Conservation (phyloP, 768 basidiomycete species). For the Phylloporus scabripes region DNA sequence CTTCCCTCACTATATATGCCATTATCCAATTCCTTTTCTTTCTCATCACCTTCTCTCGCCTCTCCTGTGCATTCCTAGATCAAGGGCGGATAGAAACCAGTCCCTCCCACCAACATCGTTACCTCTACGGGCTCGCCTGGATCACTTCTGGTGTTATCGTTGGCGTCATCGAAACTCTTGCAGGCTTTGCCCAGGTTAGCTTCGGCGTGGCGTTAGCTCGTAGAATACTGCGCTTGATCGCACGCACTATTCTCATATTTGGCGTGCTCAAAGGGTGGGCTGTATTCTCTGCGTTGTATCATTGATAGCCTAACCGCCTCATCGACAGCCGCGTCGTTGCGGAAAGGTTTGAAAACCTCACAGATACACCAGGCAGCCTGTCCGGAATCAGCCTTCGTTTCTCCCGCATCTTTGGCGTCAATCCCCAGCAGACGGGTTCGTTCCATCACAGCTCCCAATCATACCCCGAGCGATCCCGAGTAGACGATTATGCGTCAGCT, state of each 20-base stretch:
- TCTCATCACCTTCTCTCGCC: constrained; percentile 52
- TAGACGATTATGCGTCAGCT: background rate
- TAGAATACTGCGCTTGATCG: constrained; percentile 51
- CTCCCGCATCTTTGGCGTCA: constrained; percentile 47
- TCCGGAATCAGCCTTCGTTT: constrained; percentile 24
- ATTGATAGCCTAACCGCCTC: background rate
- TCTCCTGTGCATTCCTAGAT: constrained; percentile 44
- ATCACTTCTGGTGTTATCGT: constrained; percentile 55
- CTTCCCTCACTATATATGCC: constrained; percentile 56
- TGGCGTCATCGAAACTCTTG: constrained; percentile 56
- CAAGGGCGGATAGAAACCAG: constrained; percentile 48
- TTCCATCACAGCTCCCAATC: constrained; percentile 51
- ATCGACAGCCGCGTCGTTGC: constrained; percentile 44
- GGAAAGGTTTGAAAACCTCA: constrained; percentile 49
- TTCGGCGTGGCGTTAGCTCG: constrained; percentile 53
- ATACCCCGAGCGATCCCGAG: constrained; percentile 17
- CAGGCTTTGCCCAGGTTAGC: constrained; percentile 53
- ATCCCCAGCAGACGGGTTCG: constrained; percentile 44
- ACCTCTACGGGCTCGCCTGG: constrained; percentile 63
- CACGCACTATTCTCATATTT: constrained; percentile 50
- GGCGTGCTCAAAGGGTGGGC: constrained; percentile 67
- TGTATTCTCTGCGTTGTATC: background rate
- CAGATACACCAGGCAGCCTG: constrained; percentile 32
- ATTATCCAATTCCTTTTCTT: constrained; percentile 56
- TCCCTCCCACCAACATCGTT: constrained; percentile 39